These are phyloP conservation scores for Fagus sylvatica DNA, from an alignment of 306 rosid genomes.

Conservation along the genomic window DNA sequence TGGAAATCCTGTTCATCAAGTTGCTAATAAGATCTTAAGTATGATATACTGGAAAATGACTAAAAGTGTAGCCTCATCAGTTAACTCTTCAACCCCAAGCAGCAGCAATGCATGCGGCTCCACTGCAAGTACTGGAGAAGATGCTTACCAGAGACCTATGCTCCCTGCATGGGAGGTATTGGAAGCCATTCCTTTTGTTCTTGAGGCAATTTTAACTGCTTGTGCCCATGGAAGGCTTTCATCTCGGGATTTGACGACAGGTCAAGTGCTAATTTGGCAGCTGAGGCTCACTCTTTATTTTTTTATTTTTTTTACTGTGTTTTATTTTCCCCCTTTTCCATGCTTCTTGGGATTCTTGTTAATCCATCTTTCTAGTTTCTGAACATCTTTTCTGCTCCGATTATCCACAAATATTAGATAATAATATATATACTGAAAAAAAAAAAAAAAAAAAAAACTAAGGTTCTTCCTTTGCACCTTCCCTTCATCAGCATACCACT, in stretches of 20 bases:
- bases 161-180: constrained; percentile 81
- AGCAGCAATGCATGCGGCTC: constrained; percentile 47
- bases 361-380: background rate
- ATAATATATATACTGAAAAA: too few relatives aligned
- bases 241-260: constrained; percentile 79
- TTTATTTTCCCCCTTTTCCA: constrained; percentile 1
- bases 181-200: constrained; percentile 76
- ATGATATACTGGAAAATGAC: constrained; percentile 70
- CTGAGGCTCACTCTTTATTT: constrained; percentile 17
- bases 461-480: background rate
- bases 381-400: background rate
- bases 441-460: background rate
- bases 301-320: background rate
- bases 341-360: background rate
- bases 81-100: constrained; percentile 47
- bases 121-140: constrained; percentile 49
- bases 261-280: constrained; percentile 41
- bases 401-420: background rate
- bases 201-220: constrained; percentile 74
- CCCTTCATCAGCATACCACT: constrained; percentile 23
- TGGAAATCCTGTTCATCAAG: constrained; percentile 65
- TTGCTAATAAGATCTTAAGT: constrained; percentile 59
- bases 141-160: constrained; percentile 53
- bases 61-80: constrained; percentile 46
- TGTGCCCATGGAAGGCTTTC: constrained; percentile 80